phyloP scores from a whole-genome alignment of 2,329 filamentous ascomycete species.

The Trichoderma koningiopsis region DNA sequence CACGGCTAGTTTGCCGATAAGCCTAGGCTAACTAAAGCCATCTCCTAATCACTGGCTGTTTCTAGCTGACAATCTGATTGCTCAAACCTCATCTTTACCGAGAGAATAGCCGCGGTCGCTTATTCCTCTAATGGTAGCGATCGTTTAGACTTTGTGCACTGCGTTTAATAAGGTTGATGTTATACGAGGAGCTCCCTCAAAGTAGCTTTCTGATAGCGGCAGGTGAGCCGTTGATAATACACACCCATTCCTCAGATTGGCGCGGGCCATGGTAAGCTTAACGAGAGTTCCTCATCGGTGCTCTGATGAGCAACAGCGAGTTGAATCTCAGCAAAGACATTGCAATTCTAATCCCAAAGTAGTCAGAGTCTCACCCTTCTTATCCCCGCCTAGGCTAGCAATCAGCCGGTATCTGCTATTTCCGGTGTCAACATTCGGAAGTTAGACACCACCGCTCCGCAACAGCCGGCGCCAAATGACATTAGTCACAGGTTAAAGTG shows the following conservation, averaged over 20 bases:
- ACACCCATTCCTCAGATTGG: background rate
- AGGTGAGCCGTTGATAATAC: background rate
- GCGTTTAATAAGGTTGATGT: background rate
- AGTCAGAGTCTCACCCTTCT: background rate
- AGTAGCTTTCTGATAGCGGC: background rate
- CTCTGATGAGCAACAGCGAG: background rate
- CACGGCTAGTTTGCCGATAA: background rate
- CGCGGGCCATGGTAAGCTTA: slow-evolving; percentile 13
- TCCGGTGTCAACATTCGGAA: slow-evolving; percentile 1
- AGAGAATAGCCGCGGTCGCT: slow-evolving; percentile 18
- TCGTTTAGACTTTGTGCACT: background rate
- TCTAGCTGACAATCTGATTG: background rate
- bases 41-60: background rate
- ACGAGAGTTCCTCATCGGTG: background rate
- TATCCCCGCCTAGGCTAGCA: slow-evolving; percentile 6
- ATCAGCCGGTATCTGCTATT: slow-evolving; percentile 13
- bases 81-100: background rate
- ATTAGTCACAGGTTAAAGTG: slow-evolving; percentile 3
- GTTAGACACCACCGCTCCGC: slow-evolving; percentile 8
- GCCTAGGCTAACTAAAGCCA: background rate
- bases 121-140: background rate
- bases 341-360: background rate
- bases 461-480: slow-evolving; percentile 2
- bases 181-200: background rate
- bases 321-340: background rate